Base-by-base conservation (phyloP, 164 flowering plant species). In the Houttuynia cordata region DNA sequence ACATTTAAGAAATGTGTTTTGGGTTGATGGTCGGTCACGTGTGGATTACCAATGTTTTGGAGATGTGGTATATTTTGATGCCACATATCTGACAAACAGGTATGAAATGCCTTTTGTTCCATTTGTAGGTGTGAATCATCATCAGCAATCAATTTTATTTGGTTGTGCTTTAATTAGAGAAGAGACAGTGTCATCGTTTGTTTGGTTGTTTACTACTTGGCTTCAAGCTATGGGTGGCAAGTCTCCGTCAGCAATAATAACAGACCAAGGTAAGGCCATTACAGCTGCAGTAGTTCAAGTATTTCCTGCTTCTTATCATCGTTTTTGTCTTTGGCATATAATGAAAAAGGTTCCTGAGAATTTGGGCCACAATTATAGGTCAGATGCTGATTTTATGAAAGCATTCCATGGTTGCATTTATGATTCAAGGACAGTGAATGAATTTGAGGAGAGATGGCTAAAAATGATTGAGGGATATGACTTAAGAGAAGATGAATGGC, bases 181-280 rank as follows among this genome's bases (percentile, higher is more conserved):
- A 47, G 67, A 58, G 45, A 20, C 56, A 1, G 23, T 6, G 21
- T 56, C 7, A 10, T 30, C 56, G 21, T 65, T 59, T 37, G 39
- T 40, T 17, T 59, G 62, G 63, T 20, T 59, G 24, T 65, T 65
- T 52, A 52, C 50, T 19, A 59, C 37, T 10, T 59, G 68, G 68
- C 20, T 65, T 23, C 24, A 23, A 37, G 68, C 62, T 57, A 59
- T 65, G 63, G 25, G 34, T 57, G 68, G 68, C 22, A 17, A 22
- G 18, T 57, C 24, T 24, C 58, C 58, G 18, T 22, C 8, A 9
- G n/a, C 68, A 51, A 65, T 65, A 45, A 65, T 65, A 23, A 65
- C 58, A 21, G 53, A 59, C 50, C 58, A 59, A 10, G 58, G 52
- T 39, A 17, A 24, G 14, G 58, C 42, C 13, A 58, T 58, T 18